A percentile compares a stretch with the other conserved stretches of the same genome.
These are phyloP conservation scores for Eleusine indica DNA, from an alignment of 176 grass and related monocot species.

Conservation along the genomic window DNA sequence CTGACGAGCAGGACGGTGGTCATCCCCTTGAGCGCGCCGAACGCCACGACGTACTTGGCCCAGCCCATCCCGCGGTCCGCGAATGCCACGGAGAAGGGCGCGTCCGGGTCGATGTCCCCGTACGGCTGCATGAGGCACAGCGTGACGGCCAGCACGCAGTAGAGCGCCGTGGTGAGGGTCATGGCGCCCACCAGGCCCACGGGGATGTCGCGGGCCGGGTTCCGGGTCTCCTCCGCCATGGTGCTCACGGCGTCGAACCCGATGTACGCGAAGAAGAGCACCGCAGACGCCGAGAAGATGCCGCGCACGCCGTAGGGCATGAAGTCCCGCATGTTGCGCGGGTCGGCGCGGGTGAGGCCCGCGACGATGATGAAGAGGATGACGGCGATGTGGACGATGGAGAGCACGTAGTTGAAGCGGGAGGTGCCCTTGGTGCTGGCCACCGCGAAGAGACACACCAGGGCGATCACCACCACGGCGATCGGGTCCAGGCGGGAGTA, in stretches of 20 bases:
- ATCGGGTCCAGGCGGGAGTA: slow-evolving; percentile 85
- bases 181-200: slow-evolving; percentile 77
- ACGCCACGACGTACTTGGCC: slow-evolving; percentile 74
- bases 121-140: slow-evolving; percentile 72
- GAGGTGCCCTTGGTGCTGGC: slow-evolving; percentile 86
- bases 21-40: slow-evolving; percentile 80
- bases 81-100: slow-evolving; percentile 70
- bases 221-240: slow-evolving; percentile 90
- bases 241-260: slow-evolving; percentile 91
- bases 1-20: slow-evolving; percentile 72
- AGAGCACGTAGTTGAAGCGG: slow-evolving; percentile 85
- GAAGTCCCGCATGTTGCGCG: slow-evolving; percentile 63
- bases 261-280: slow-evolving; percentile 93
- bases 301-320: slow-evolving; percentile 57
- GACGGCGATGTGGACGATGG: slow-evolving; percentile 71
- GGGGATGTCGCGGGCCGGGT: slow-evolving; percentile 75
- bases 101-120: slow-evolving; percentile 46
- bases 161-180: slow-evolving; percentile 45
- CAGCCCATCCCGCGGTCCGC: slow-evolving; percentile 49
- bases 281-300: slow-evolving; percentile 68
- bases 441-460: slow-evolving; percentile 58
- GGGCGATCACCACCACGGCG: slow-evolving; percentile 60
- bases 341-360: slow-evolving; percentile 52
- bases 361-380: slow-evolving; percentile 74
- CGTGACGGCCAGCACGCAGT: slow-evolving; percentile 58